phyloP scores from a whole-genome alignment of 768 basidiomycete species.

The Collybia sp. region DNA sequence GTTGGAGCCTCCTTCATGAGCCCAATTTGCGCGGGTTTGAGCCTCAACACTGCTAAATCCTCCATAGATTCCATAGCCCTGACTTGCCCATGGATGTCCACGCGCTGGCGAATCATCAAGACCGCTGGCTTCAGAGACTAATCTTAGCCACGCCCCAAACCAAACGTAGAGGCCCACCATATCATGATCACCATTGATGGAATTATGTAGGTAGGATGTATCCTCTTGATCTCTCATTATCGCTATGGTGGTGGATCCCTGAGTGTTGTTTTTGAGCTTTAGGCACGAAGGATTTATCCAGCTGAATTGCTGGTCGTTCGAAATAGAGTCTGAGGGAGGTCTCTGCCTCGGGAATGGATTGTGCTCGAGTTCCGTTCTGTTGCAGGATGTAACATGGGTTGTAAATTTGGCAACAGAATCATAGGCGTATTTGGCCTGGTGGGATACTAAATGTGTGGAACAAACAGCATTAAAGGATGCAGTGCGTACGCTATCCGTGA shows the following conservation, averaged over 20 bases:
- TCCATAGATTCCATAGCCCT: slow-evolving; percentile 60
- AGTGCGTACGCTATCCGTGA: slow-evolving; percentile 47
- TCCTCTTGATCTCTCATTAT: too few relatives aligned
- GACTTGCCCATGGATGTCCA: slow-evolving; percentile 53
- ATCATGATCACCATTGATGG: too few relatives aligned
- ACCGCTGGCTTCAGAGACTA: slow-evolving; percentile 15
- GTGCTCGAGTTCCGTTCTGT: slow-evolving; percentile 27
- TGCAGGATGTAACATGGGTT: slow-evolving; percentile 43
- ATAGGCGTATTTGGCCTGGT: slow-evolving; percentile 56
- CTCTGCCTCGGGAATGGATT: slow-evolving; percentile 45
- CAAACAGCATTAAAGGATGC: neutral
- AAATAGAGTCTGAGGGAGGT: slow-evolving; percentile 17
- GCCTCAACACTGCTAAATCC: slow-evolving; percentile 46
- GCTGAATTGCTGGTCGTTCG: slow-evolving; percentile 12
- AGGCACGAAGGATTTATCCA: neutral
- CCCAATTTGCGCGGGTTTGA: slow-evolving; percentile 56
- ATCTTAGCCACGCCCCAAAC: neutral
- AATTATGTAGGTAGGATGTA: too few relatives aligned
- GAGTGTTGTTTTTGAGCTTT: neutral
- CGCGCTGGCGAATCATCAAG: slow-evolving; percentile 68
- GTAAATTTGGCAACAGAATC: slow-evolving; percentile 53
- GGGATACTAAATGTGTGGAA: neutral
- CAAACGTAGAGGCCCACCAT: too few relatives aligned
- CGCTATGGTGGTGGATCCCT: too few relatives aligned
- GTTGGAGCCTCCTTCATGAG: slow-evolving; percentile 72